Percentiles rank a stretch among this genome's conserved stretches.
These are phyloP conservation scores for Aureoboletus auriporus DNA, from an alignment of 768 basidiomycete genomes.

Conservation along the genomic window DNA sequence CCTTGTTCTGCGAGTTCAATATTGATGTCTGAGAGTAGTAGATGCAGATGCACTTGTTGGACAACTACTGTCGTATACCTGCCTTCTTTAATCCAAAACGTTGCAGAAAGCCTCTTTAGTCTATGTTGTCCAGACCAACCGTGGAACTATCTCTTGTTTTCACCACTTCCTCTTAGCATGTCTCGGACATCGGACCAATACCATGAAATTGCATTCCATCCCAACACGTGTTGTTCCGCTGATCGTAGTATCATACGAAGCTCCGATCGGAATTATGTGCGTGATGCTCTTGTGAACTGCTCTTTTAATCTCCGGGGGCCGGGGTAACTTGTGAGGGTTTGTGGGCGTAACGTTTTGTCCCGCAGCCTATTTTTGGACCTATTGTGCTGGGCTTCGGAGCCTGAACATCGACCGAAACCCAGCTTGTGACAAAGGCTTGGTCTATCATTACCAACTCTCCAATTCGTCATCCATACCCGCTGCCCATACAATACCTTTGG, in stretches of 20 bases:
- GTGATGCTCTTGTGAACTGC: background rate
- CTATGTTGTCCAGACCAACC: background rate
- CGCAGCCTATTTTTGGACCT: background rate
- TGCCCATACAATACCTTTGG: background rate
- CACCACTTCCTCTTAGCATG: background rate
- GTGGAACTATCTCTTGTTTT: background rate
- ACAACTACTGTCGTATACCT: constrained; percentile 17
- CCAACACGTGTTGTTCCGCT: background rate
- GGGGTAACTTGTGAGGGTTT: background rate
- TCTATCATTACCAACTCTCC: too few relatives aligned
- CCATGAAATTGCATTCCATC: background rate
- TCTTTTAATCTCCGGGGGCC: background rate
- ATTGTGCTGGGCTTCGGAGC: background rate
- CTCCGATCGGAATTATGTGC: background rate
- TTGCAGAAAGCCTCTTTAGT: background rate
- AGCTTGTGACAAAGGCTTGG: too few relatives aligned
- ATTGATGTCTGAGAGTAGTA: constrained; percentile 17
- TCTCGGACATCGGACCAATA: background rate
- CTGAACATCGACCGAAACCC: background rate
- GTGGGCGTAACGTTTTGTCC: background rate
- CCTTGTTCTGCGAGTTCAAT: background rate
- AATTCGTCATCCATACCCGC: too few relatives aligned
- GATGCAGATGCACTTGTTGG: constrained; percentile 26
- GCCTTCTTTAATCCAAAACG: constrained; percentile 17
- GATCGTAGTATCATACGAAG: background rate